Percentiles rank a stretch among this genome's conserved stretches.
phyloP scores from a whole-genome alignment of 2,329 filamentous ascomycete species.

The Cercospora sp. region DNA sequence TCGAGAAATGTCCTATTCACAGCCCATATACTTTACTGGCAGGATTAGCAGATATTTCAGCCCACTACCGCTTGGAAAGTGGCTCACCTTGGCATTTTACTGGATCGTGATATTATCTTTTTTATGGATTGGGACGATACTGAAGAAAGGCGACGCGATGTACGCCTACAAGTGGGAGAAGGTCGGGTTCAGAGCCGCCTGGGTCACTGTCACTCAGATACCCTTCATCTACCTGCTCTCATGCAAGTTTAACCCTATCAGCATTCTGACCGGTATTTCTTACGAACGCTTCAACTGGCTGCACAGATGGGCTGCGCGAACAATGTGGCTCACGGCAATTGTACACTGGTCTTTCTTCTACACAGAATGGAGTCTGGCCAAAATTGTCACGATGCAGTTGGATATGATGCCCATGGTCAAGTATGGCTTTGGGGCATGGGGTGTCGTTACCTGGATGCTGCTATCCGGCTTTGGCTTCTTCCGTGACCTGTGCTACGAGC shows the following conservation, averaged over 20 bases:
- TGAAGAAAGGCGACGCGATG: conserved; percentile 31
- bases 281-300: conserved; percentile 57
- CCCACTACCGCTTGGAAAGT: conserved; percentile 36
- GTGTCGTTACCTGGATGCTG: conserved; percentile 54
- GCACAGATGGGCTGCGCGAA: conserved; percentile 55
- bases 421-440: conserved; percentile 56
- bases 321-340: conserved; percentile 54
- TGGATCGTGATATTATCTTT: conserved; percentile 36
- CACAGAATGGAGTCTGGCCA: conserved; percentile 53
- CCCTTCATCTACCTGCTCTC: conserved; percentile 61
- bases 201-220: conserved; percentile 65
- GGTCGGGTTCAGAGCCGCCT: conserved; percentile 67
- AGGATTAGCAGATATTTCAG: conserved; percentile 36
- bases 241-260: conserved; percentile 49
- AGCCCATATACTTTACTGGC: conserved; percentile 37
- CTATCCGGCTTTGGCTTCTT: conserved; percentile 54
- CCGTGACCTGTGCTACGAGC: conserved; percentile 53
- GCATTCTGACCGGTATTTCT: conserved; percentile 49
- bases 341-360: conserved; percentile 60
- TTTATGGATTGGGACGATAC: conserved; percentile 36
- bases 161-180: conserved; percentile 52
- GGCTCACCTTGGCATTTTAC: conserved; percentile 35
- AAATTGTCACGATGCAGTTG: conserved; percentile 54
- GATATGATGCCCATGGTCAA: conserved; percentile 52
- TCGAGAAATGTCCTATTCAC: conserved; percentile 35